These are phyloP conservation scores for Tetracladium maxilliforme DNA, from an alignment of 2,329 filamentous ascomycete species.

Conservation along the genomic window DNA sequence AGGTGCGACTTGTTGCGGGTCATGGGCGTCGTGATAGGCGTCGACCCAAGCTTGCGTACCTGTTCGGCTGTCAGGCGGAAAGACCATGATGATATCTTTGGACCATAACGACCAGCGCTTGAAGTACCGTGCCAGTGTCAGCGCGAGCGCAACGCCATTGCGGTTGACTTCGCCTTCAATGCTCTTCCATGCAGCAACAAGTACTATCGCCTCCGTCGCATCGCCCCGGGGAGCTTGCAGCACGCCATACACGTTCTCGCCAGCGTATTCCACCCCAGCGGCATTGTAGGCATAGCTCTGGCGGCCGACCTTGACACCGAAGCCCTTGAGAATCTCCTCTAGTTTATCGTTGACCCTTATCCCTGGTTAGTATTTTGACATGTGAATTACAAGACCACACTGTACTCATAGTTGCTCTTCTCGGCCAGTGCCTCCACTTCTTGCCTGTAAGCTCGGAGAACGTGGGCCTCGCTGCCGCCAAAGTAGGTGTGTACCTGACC, in stretches of 20 bases:
- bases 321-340: slow-evolving; percentile 58
- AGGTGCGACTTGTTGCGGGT: slow-evolving; percentile 52
- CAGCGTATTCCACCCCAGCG: slow-evolving; percentile 56
- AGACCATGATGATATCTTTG: slow-evolving; percentile 89
- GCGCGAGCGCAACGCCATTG: slow-evolving; percentile 72
- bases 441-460: slow-evolving; percentile 79
- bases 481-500: slow-evolving; percentile 98
- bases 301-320: slow-evolving; percentile 74
- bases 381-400: slow-evolving; percentile 1
- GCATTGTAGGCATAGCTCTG: slow-evolving; percentile 81
- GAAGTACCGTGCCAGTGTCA: slow-evolving; percentile 88
- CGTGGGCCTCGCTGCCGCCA: slow-evolving; percentile 85
- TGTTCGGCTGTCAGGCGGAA: slow-evolving; percentile 77
- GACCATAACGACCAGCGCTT: slow-evolving; percentile 98
- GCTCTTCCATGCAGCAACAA: slow-evolving; percentile 81
- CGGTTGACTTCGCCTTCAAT: slow-evolving; percentile 66
- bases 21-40: slow-evolving; percentile 86
- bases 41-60: slow-evolving; percentile 96
- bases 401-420: slow-evolving; percentile 37
- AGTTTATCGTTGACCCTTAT: slow-evolving; percentile 55
- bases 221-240: slow-evolving; percentile 88
- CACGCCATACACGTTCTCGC: slow-evolving; percentile 88
- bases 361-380: slow-evolving; percentile 1
- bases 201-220: slow-evolving; percentile 90
- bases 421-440: slow-evolving; percentile 55